These are phyloP conservation scores for Rhizophlyctis rosea DNA, from an alignment of 192 early-diverging fungal species.

Conservation along the genomic window DNA sequence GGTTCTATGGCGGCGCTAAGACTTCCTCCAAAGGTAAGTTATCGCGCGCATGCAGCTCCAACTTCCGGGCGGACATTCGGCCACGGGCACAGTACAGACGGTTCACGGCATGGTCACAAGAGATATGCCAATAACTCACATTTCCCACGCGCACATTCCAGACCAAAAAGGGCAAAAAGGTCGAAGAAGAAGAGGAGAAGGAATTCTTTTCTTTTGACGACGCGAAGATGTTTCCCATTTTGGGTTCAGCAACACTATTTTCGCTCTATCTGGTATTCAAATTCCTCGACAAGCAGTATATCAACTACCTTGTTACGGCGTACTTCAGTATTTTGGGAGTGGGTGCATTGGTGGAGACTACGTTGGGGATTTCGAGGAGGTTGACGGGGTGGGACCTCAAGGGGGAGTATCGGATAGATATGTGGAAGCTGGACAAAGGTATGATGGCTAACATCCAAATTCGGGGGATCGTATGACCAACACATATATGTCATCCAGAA, in stretches of 20 bases:
- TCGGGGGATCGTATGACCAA: background rate
- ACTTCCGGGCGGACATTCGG: background rate
- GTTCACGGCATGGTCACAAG: background rate
- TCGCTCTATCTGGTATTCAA: constrained; percentile 84
- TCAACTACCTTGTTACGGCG: constrained; percentile 76
- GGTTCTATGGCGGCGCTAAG: constrained; percentile 70
- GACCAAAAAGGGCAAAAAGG: constrained; percentile 8
- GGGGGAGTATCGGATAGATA: constrained; percentile 65
- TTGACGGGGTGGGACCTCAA: constrained; percentile 59
- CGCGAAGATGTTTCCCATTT: constrained; percentile 89
- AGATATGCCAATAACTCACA: constrained; percentile 8
- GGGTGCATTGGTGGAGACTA: constrained; percentile 65
- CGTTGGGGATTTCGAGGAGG: constrained; percentile 49
- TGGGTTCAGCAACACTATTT: constrained; percentile 80
- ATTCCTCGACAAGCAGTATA: constrained; percentile 78
- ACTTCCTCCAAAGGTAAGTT: constrained; percentile 22
- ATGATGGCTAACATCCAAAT: background rate
- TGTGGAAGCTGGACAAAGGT: constrained; percentile 70
- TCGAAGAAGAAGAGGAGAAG: constrained; percentile 62
- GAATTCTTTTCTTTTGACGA: constrained; percentile 84
- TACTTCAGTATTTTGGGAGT: constrained; percentile 84
- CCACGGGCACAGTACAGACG: background rate
- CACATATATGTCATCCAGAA: constrained; percentile 14
- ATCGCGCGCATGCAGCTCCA: background rate
- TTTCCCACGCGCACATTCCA: background rate